Evolutionary conservation across 2,329 filamentous ascomycete species (phyloP).

Genomic region (Apiospora arundinis): DNA sequence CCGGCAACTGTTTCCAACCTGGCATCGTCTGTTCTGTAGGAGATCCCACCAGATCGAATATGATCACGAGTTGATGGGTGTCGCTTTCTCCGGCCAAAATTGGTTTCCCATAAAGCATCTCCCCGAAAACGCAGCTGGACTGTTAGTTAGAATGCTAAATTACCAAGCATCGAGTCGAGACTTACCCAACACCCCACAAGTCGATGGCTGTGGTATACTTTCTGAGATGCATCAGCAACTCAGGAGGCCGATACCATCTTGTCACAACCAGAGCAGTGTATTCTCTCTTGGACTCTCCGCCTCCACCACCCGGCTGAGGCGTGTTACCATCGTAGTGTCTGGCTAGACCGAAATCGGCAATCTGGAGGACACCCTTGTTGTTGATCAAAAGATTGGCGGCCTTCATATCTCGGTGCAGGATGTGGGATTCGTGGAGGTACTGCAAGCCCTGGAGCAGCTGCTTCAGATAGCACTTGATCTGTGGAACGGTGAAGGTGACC

Average conservation of each 20-base stretch:
- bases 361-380: slow-evolving; percentile 91
- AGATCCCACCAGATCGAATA: slow-evolving; percentile 90
- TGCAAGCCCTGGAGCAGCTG: slow-evolving; percentile 88
- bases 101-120: slow-evolving; percentile 94
- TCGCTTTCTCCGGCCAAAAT: slow-evolving; percentile 92
- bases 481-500: slow-evolving; percentile 83
- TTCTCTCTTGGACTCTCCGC: slow-evolving; percentile 84
- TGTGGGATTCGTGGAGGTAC: slow-evolving; percentile 89
- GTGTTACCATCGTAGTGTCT: slow-evolving; percentile 88
- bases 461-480: slow-evolving; percentile 98
- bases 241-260: slow-evolving; percentile 94
- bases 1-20: slow-evolving; percentile 82
- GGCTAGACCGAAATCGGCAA: slow-evolving; percentile 95
- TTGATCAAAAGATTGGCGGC: slow-evolving; percentile 96
- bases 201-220: slow-evolving; percentile 98
- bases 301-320: slow-evolving; percentile 77
- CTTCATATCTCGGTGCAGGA: slow-evolving; percentile 98
- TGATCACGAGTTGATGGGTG: slow-evolving; percentile 86
- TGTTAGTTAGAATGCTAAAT: slow-evolving; percentile 27
- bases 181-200: slow-evolving; percentile 95
- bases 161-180: slow-evolving; percentile 15
- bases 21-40: slow-evolving; percentile 94
- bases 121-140: slow-evolving; percentile 91
- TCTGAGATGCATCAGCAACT: slow-evolving; percentile 85
- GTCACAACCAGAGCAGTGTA: slow-evolving; percentile 98